Evolutionary conservation across 2,329 filamentous ascomycete genomes (phyloP).

Genomic region (Diaporthe ilicicola): DNA sequence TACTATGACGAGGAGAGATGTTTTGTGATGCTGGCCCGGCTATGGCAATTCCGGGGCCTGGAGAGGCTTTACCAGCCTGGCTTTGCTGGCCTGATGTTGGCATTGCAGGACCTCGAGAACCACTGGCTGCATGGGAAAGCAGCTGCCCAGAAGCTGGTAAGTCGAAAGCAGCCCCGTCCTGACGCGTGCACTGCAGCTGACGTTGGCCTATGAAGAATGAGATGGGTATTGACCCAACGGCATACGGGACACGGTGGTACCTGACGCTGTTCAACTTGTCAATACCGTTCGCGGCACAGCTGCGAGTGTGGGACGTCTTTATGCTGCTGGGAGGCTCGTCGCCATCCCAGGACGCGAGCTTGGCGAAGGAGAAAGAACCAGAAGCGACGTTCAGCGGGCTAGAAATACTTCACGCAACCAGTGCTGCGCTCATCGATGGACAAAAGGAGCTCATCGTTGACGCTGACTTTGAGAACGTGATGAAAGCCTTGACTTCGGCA

Average conservation of each 20-base stretch:
- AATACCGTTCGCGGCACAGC: conserved; percentile 91
- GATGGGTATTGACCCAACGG: conserved; percentile 82
- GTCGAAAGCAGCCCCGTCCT: conserved; percentile 43
- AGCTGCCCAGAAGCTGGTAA: conserved; percentile 81
- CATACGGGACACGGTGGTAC: conserved; percentile 98
- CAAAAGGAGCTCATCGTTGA: conserved; percentile 88
- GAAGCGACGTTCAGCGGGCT: conserved; percentile 60
- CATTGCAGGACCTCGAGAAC: conserved; percentile 83
- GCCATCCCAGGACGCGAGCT: conserved; percentile 39
- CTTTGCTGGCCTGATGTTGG: conserved; percentile 87
- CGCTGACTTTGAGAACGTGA: conserved; percentile 95
- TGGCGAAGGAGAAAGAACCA: conserved; percentile 22
- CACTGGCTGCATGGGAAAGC: conserved; percentile 83
- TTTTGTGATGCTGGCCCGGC: conserved; percentile 95
- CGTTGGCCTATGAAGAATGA: conserved; percentile 62
- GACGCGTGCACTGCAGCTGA: conserved; percentile 26
- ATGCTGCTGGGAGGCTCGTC: conserved; percentile 86
- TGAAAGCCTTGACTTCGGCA: conserved; percentile 96
- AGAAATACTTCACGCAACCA: conserved; percentile 88
- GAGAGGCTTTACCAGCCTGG: conserved; percentile 84
- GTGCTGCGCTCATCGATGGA: conserved; percentile 89
- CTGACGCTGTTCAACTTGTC: conserved; percentile 97
- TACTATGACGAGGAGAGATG: conserved; percentile 96
- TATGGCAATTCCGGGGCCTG: conserved; percentile 90
- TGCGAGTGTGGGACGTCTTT: conserved; percentile 97